Conservation (phyloP, 495 filamentous ascomycete genomes). For the Opeltia flavorubescens region DNA sequence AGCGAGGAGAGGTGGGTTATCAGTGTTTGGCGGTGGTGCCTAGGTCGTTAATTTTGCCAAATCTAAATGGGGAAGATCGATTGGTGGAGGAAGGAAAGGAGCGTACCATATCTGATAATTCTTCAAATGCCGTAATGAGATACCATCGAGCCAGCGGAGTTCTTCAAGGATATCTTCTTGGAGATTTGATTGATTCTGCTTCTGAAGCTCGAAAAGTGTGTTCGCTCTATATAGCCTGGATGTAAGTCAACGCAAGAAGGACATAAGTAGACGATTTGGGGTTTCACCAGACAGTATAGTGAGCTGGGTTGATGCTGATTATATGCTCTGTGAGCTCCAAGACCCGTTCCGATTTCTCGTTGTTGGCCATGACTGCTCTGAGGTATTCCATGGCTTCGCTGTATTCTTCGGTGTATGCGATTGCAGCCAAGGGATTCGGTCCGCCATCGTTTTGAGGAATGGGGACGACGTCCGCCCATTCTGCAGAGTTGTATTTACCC, state of each 20-base stretch:
- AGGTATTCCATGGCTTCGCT: constrained; percentile 80
- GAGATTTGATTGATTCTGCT: constrained; percentile 20
- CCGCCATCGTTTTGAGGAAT: constrained; percentile 73
- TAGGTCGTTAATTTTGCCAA: constrained; percentile 8
- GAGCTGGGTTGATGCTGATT: constrained; percentile 83
- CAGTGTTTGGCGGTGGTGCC: constrained; percentile 84
- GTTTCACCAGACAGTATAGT: constrained; percentile 85
- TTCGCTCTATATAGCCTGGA: constrained; percentile 71
- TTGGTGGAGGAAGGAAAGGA: neutral
- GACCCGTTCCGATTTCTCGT: constrained; percentile 69
- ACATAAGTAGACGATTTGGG: too few relatives aligned
- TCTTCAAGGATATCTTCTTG: constrained; percentile 54
- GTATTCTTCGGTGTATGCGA: constrained; percentile 78
- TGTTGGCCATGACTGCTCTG: constrained; percentile 77
- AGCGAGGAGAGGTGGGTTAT: constrained; percentile 51
- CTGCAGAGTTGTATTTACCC: constrained; percentile 51
- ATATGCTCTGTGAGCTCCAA: constrained; percentile 76
- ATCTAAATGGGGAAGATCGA: neutral
- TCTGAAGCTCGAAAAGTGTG: constrained; percentile 40
- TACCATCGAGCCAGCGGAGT: constrained; percentile 67
- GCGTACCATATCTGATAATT: constrained; percentile 90
- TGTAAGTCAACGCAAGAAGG: too few relatives aligned
- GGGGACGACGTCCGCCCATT: constrained; percentile 73
- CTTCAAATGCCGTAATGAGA: constrained; percentile 73
- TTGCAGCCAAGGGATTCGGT: constrained; percentile 59